Conservation (phyloP, 1,139 yeast species). For the Yamadazyma conglobata region DNA sequence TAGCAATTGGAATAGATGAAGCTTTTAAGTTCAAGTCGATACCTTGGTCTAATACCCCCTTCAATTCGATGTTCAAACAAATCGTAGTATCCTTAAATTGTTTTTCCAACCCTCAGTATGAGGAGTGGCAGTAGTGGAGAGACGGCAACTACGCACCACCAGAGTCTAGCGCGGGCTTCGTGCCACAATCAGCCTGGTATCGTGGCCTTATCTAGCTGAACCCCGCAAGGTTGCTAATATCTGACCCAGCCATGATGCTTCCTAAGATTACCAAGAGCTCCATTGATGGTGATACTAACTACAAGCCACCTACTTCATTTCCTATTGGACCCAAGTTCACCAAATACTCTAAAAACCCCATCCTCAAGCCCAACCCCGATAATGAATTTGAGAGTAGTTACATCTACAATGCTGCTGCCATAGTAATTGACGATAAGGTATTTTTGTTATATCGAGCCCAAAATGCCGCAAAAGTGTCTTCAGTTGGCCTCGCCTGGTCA, state of each 20-base stretch:
- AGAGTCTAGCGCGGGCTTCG: too few species aligned
- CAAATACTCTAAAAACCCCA: slow-evolving; percentile 36
- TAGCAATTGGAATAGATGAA: too few species aligned
- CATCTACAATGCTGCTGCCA: slow-evolving; percentile 44
- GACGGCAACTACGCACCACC: too few species aligned
- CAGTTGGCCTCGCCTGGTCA: slow-evolving; percentile 44
- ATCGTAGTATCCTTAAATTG: too few species aligned
- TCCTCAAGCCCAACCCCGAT: slow-evolving; percentile 37
- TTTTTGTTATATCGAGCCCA: slow-evolving; percentile 42
- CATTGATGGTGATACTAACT: slow-evolving; percentile 30
- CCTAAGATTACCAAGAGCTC: slow-evolving; percentile 29
- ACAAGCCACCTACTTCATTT: slow-evolving; percentile 33
- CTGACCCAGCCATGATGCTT: slow-evolving; percentile 26
- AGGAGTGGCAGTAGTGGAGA: too few species aligned
- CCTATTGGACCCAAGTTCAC: slow-evolving; percentile 42
- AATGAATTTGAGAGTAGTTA: slow-evolving; percentile 40
- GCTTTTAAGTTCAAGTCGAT: too few species aligned
- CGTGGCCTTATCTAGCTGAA: too few species aligned
- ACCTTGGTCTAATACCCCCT: too few species aligned
- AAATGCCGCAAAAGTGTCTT: slow-evolving; percentile 30
- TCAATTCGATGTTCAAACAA: too few species aligned
- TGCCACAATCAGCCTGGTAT: too few species aligned
- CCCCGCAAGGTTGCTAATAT: too few species aligned
- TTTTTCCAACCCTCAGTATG: too few species aligned
- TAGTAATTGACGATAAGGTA: slow-evolving; percentile 38